Conservation (phyloP, 345 rosid species). For the Excoecaria agallocha region DNA sequence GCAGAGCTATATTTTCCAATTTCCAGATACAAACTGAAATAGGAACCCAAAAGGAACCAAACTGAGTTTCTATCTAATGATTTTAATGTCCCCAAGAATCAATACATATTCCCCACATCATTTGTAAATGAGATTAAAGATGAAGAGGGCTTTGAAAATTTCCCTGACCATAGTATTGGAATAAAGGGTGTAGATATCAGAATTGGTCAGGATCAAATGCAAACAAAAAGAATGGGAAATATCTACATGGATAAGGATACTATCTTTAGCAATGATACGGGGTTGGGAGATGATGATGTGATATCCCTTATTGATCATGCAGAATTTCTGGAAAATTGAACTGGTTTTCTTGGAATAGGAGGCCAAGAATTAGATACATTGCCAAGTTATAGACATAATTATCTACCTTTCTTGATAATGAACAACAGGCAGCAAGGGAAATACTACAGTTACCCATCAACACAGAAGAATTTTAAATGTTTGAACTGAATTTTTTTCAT, state of each 20-base stretch:
- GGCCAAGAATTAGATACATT: slow-evolving; percentile 14
- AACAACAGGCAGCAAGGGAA: slow-evolving; percentile 14
- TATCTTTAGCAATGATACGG: background rate
- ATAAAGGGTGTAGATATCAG: background rate
- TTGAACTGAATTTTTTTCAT: too few relatives aligned
- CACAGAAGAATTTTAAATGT: slow-evolving; percentile 12
- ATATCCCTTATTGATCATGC: slow-evolving; percentile 10
- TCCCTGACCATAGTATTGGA: slow-evolving; percentile 12
- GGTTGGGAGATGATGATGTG: slow-evolving; percentile 8
- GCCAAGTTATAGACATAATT: slow-evolving; percentile 17
- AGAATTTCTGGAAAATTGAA: slow-evolving; percentile 12
- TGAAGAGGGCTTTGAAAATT: slow-evolving; percentile 11
- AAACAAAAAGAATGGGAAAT: slow-evolving; percentile 11
- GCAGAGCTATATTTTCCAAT: slow-evolving; percentile 50
- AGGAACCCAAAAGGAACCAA: too few relatives aligned
- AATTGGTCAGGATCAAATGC: slow-evolving; percentile 11
- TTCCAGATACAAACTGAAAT: slow-evolving; percentile 17
- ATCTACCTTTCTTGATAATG: slow-evolving; percentile 17
- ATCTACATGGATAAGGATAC: slow-evolving; percentile 13
- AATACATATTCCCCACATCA: slow-evolving; percentile 27
- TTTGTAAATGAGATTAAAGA: slow-evolving; percentile 18
- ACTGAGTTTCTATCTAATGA: too few relatives aligned
- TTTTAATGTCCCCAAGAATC: slow-evolving; percentile 11
- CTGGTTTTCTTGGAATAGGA: slow-evolving; percentile 17
- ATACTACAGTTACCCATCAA: slow-evolving; percentile 23